Evolutionary conservation across 495 filamentous ascomycete species (phyloP).

Genomic region (Neurospora tetraspora): DNA sequence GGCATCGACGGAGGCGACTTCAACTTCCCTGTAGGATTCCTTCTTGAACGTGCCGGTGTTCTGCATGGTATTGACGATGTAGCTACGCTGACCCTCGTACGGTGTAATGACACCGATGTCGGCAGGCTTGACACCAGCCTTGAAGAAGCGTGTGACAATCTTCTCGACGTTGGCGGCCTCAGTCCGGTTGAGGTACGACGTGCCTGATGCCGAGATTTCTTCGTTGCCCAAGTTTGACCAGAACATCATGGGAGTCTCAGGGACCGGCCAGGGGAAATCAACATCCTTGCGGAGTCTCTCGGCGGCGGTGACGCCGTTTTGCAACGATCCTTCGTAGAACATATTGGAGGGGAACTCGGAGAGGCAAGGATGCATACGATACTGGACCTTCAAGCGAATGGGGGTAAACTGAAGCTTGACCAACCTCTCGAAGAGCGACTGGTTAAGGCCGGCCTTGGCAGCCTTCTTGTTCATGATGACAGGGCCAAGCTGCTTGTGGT

Average conservation of each 20-base stretch:
- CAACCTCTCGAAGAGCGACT: conserved; percentile 93
- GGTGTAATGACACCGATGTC: conserved; percentile 98
- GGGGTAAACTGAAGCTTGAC: conserved; percentile 88
- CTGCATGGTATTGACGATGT: conserved; percentile 98
- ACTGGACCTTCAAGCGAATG: conserved; percentile 92
- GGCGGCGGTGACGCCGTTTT: conserved; percentile 90
- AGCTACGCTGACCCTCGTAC: conserved; percentile 97
- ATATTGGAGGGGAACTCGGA: conserved; percentile 99
- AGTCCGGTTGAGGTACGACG: conserved; percentile 94
- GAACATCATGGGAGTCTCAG: conserved; percentile 98
- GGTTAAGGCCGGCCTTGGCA: conserved; percentile 92
- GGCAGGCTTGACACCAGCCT: conserved; percentile 84
- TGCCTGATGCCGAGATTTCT: conserved; percentile 95
- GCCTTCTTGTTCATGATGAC: conserved; percentile 99
- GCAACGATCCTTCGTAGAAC: conserved; percentile 97
- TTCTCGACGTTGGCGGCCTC: conserved; percentile 97
- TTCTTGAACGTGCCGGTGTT: conserved; percentile 95
- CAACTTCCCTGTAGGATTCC: conserved; percentile 97
- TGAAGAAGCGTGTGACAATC: conserved; percentile 97
- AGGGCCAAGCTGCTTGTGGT: conserved; percentile 96
- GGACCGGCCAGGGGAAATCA: conserved; percentile 96
- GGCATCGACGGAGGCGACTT: conserved; percentile 95
- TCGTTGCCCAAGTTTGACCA: conserved; percentile 98
- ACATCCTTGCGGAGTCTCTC: conserved; percentile 86
- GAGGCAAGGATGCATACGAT: conserved; percentile 97